Evolutionary conservation across 352 stramenopile genomes (phyloP).

Genomic region (Phytophthora chlamydospora): DNA sequence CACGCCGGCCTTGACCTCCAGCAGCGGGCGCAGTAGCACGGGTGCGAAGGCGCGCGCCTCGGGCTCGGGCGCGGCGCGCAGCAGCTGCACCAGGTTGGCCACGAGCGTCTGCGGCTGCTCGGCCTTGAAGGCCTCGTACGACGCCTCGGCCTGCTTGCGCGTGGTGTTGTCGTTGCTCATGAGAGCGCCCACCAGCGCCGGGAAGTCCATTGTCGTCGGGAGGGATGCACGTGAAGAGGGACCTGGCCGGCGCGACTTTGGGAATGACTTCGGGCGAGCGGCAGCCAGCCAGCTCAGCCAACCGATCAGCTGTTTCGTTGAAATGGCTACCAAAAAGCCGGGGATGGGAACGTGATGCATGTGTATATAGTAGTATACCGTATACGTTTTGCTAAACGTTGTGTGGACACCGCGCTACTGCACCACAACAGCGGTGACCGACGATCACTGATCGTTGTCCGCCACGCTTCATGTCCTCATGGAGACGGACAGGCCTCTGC

Average conservation of each 20-base stretch:
- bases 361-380: too few species aligned
- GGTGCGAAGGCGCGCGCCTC: constrained; percentile 75
- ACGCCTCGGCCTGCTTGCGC: constrained; percentile 78
- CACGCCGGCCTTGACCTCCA: constrained; percentile 72
- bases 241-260: constrained; percentile 24
- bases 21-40: constrained; percentile 78
- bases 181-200: constrained; percentile 72
- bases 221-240: neutral
- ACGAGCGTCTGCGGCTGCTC: constrained; percentile 73
- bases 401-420: too few species aligned
- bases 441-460: too few species aligned
- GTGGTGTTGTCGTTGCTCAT: constrained; percentile 76
- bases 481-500: too few species aligned
- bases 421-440: too few species aligned
- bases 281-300: constrained; percentile 27
- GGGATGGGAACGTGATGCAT: too few species aligned
- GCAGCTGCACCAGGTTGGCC: constrained; percentile 66
- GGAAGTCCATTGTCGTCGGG: constrained; percentile 66
- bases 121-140: constrained; percentile 72
- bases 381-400: too few species aligned
- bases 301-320: constrained; percentile 33
- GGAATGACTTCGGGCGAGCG: constrained; percentile 16
- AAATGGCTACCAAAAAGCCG: constrained; percentile 32
- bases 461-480: too few species aligned
- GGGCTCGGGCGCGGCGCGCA: constrained; percentile 60